Evolutionary conservation across 129 eudicot genomes (phyloP), one percentile per base, ranked within the genome.

Genomic region (Chrysanthemum makinoi): DNA sequence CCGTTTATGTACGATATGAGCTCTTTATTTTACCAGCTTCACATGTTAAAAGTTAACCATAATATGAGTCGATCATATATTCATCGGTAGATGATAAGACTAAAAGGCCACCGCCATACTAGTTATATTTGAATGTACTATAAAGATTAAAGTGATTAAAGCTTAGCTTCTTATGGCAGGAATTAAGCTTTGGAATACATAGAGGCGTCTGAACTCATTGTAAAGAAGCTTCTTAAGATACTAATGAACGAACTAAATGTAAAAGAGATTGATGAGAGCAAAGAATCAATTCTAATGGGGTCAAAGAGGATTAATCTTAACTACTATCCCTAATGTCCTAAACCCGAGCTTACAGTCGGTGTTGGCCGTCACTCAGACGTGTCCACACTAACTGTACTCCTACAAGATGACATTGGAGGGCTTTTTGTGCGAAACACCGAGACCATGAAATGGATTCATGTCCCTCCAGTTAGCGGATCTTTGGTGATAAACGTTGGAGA

Each of bases 401-500:
- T 65, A 39, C 69, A 65, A 10, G 69, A 43, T 17, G 52, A 64
- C 28, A 64, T 64, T 10, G 68, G 52, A 0, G 52, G 68, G 52
- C 52, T 26, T 26, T 26, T 2, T 2, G 28, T 26, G 28, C 28
- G 28, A 26, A 26, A 26, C 28, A 26, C 28, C 3, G 28, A 26
- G 28, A 26, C 3, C 28, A 26, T 26, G 28, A 26, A 26, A 26
- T 26, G 28, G 28, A 33, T 33, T 33, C 39, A 33, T 33, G 39
- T 33, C 39, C 39, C 68, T 64, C 68, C 68, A 6, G 30, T 39
- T n/a, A 64, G 10, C 7, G 54, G 69, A 43, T 65, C 69, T 44
- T 65, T 65, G 53, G 69, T 65, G 5, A 65, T 65, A 22, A 64
- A 64, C 10, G 69, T 64, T 43, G 69, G 69, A 39, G 69, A 64